These are phyloP conservation scores for Debaryomyces psychrophilus DNA, from an alignment of 1,139 yeast species.

Conservation along the genomic window DNA sequence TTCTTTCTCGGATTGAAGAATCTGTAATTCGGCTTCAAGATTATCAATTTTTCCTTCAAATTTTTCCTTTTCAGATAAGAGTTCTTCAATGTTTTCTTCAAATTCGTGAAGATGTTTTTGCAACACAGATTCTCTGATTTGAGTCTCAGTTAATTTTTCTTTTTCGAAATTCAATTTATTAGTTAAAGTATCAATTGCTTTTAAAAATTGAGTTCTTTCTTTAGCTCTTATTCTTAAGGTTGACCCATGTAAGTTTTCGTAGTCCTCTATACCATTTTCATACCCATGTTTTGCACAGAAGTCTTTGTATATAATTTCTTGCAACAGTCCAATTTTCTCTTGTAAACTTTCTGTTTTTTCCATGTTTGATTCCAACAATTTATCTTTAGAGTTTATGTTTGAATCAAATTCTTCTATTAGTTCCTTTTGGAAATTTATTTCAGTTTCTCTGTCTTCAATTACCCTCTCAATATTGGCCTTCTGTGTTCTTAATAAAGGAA, in stretches of 20 bases:
- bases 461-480: constrained; percentile 53
- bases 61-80: constrained; percentile 32
- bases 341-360: constrained; percentile 28
- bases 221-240: constrained; percentile 61
- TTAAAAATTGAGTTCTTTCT: constrained; percentile 63
- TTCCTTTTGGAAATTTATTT: constrained; percentile 53
- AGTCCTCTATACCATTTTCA: constrained; percentile 57
- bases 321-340: constrained; percentile 39
- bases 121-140: constrained; percentile 45
- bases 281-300: constrained; percentile 62
- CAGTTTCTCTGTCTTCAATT: constrained; percentile 56
- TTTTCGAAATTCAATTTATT: constrained; percentile 67
- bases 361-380: constrained; percentile 34
- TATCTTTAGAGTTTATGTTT: constrained; percentile 23
- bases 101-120: constrained; percentile 34
- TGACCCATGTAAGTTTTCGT: constrained; percentile 69
- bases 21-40: constrained; percentile 54
- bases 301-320: constrained; percentile 48
- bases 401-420: constrained; percentile 22
- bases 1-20: constrained; percentile 41
- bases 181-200: constrained; percentile 62
- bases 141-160: constrained; percentile 56
- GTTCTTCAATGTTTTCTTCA: constrained; percentile 34
- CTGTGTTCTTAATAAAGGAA: constrained; percentile 56
- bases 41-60: constrained; percentile 44